These are phyloP conservation scores for Candida pseudocylindracea DNA, from an alignment of 1,139 yeast genomes.

Conservation along the genomic window DNA sequence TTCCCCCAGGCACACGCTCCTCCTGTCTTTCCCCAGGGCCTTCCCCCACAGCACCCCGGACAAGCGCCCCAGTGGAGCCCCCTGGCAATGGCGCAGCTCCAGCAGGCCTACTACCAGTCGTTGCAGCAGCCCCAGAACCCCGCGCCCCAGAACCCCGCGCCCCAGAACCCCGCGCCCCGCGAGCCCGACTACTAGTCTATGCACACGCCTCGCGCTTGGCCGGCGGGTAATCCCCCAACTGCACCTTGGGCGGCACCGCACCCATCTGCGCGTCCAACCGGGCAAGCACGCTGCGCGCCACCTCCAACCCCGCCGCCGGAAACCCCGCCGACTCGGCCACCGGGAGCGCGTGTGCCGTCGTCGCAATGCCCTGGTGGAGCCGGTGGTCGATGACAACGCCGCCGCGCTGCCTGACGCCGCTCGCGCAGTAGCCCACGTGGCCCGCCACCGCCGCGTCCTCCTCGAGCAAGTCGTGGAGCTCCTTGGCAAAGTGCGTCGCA, in stretches of 20 bases:
- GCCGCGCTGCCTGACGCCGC: conserved; percentile 15
- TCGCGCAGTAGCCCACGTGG: conserved; percentile 23
- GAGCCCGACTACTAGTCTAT: too few species aligned
- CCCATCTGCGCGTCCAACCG: too few species aligned
- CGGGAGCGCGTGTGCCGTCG: conserved; percentile 62
- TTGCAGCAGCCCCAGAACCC: not conserved
- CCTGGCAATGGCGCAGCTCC: not conserved
- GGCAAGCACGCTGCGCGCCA: too few species aligned
- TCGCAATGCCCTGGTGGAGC: conserved; percentile 50
- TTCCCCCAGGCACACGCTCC: too few species aligned
- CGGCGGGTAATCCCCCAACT: too few species aligned
- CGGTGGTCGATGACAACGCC: conserved; percentile 33
- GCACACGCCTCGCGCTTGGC: too few species aligned
- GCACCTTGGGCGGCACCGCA: too few species aligned
- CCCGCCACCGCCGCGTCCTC: conserved; percentile 9
- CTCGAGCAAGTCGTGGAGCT: conserved; percentile 18
- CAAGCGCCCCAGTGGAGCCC: not conserved
- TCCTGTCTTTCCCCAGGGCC: too few species aligned
- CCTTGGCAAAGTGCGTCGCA: conserved; percentile 85
- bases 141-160: too few species aligned
- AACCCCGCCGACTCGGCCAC: conserved; percentile 77
- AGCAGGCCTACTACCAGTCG: not conserved
- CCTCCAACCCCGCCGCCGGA: conserved; percentile 26
- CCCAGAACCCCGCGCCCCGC: too few species aligned
- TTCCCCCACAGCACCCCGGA: too few species aligned